Evolutionary conservation across 2,329 filamentous ascomycete genomes (phyloP).

Genomic region (Fusarium camptoceras): DNA sequence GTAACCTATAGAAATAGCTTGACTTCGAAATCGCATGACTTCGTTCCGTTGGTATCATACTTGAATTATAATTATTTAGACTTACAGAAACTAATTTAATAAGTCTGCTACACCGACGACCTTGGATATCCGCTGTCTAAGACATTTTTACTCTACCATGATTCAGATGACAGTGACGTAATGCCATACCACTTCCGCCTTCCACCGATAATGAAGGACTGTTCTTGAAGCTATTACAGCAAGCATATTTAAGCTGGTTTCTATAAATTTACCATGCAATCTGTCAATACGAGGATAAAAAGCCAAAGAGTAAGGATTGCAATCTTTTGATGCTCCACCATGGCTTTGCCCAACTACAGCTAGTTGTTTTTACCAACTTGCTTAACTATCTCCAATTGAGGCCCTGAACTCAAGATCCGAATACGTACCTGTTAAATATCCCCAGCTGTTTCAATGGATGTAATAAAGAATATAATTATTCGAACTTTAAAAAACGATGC

Average conservation of each 20-base stretch:
- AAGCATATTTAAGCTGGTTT: neutral
- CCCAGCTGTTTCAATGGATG: neutral
- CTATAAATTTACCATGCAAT: neutral
- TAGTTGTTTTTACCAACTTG: neutral
- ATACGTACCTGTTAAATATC: accelerated
- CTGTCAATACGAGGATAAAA: neutral
- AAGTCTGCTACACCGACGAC: neutral
- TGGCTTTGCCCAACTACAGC: neutral
- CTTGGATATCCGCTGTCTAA: neutral
- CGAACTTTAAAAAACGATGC: neutral
- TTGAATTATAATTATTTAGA: neutral
- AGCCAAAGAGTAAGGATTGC: accelerated
- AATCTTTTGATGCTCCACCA: neutral
- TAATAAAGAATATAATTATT: neutral
- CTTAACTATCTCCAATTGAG: neutral
- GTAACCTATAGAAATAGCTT: neutral
- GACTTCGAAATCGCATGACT: neutral
- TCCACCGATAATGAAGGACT: neutral
- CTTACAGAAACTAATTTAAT: neutral
- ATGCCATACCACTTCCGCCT: neutral
- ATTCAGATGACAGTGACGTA: neutral
- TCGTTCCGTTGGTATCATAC: neutral
- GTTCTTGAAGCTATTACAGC: neutral
- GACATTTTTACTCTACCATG: neutral
- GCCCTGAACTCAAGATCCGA: accelerated